Percentiles rank a stretch among this genome's conserved stretches.
Evolutionary conservation across 2,329 filamentous ascomycete genomes (phyloP).

Genomic region (Helicocarpus griseus): DNA sequence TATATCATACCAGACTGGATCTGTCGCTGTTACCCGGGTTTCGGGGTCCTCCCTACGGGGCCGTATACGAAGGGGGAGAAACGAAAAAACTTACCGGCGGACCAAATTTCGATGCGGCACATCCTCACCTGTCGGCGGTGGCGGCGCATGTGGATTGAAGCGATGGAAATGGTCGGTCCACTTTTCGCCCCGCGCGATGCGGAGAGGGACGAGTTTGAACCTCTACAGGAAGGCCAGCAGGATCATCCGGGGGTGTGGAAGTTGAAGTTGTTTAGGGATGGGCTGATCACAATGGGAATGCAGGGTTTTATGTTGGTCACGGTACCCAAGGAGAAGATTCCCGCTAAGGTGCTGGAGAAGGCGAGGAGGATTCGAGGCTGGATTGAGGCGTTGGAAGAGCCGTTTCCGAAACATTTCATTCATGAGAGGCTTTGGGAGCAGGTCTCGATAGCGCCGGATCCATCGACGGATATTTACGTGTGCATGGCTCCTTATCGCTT

Average conservation of each 20-base stretch:
- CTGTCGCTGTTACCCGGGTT: slow-evolving; percentile 5
- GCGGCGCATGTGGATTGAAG: slow-evolving; percentile 18
- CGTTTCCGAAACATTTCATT: not conserved
- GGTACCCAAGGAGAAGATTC: slow-evolving; percentile 13
- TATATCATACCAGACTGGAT: slow-evolving; percentile 21
- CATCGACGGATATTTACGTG: not conserved
- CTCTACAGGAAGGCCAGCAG: slow-evolving; percentile 11
- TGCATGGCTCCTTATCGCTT: not conserved
- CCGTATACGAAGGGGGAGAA: slow-evolving; percentile 5
- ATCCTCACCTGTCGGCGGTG: slow-evolving; percentile 18
- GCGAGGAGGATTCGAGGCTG: slow-evolving; percentile 8
- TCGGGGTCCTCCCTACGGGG: slow-evolving; percentile 2
- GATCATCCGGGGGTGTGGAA: slow-evolving; percentile 9
- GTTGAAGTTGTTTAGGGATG: slow-evolving; percentile 18
- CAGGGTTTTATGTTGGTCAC: slow-evolving; percentile 23
- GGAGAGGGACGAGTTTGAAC: slow-evolving; percentile 2
- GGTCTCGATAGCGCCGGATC: not conserved
- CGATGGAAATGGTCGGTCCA: slow-evolving; percentile 10
- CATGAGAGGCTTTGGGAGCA: not conserved
- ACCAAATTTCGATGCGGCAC: slow-evolving; percentile 12
- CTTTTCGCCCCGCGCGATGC: slow-evolving; percentile 2
- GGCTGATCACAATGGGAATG: slow-evolving; percentile 20
- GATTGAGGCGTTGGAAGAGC: slow-evolving; percentile 9
- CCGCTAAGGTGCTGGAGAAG: slow-evolving; percentile 11
- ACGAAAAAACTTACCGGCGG: not conserved